Conservation (phyloP, 768 basidiomycete species). For the Collybia mongolica region DNA sequence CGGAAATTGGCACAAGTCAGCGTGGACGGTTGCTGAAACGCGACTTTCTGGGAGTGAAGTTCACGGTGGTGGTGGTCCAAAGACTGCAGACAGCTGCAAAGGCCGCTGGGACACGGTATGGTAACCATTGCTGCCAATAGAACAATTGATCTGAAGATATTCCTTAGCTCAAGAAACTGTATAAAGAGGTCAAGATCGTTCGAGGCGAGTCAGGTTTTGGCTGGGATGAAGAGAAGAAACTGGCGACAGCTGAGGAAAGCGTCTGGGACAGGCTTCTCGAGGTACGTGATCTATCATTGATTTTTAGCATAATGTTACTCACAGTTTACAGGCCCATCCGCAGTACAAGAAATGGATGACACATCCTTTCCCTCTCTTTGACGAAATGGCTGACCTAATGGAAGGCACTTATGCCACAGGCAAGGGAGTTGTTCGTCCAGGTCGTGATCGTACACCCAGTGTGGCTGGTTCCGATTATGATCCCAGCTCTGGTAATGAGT, state of each 20-base stretch:
- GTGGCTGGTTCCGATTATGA: not conserved
- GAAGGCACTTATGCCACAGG: constrained; percentile 15
- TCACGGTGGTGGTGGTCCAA: constrained; percentile 8
- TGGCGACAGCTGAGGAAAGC: constrained; percentile 26
- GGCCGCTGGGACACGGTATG: constrained; percentile 12
- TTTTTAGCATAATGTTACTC: not conserved
- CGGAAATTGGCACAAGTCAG: too few relatives aligned
- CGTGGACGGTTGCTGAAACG: constrained; percentile 15
- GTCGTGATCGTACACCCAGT: not conserved
- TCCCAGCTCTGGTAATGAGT: not conserved
- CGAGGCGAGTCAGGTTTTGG: constrained; percentile 24
- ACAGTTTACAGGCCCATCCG: constrained; percentile 10
- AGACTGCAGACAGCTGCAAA: constrained; percentile 14
- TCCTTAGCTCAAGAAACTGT: constrained; percentile 21
- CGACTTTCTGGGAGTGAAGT: constrained; percentile 13
- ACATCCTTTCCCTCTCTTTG: constrained; percentile 19
- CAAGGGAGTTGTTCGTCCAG: constrained; percentile 7
- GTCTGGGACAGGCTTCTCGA: constrained; percentile 16
- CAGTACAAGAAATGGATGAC: constrained; percentile 19
- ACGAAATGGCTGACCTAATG: constrained; percentile 15
- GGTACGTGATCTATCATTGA: constrained; percentile 9
- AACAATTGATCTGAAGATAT: constrained; percentile 1
- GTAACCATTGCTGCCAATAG: not conserved
- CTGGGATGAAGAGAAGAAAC: constrained; percentile 20
- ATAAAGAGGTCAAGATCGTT: constrained; percentile 15